Evolutionary conservation across 192 early-diverging fungal genomes (phyloP), one percentile per base, ranked within the genome.

Genomic region (Podila clonocystis): DNA sequence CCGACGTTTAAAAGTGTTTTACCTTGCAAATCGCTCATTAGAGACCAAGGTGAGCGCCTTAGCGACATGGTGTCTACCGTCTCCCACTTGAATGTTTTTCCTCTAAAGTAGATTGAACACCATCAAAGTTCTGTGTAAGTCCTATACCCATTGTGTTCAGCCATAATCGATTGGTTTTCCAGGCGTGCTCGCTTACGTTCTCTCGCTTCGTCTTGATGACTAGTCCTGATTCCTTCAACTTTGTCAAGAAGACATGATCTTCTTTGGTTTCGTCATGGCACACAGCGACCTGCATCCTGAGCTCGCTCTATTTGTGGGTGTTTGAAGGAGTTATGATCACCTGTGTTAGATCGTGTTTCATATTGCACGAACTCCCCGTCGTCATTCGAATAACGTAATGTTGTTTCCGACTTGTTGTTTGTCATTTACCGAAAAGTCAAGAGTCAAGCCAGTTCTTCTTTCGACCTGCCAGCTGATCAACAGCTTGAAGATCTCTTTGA

Each of bases 171-270:
- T 12, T 2, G 26, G 22, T n/a, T 11, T n/a, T 12, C 4, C 60
- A 62, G 9, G 19, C 11, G 19, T 8, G 15, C 48, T 22, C 7
- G 33, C 73, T 15, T 83, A 89, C 89, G 72, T 90, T 90, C 67
- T 86, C 76, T 5, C 90, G 67, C 29, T 83, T 76, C 38, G 75
- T 85, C 58, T 87, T 84, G 50, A 93, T 80, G 12, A 83, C 80
- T 33, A 94, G 63, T 3, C 85, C 79, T 12, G 90, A 87, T 13
- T 89, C 85, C 20, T 87, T 83, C 57, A 91, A 84, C 13, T 64
- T 77, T 17, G 87, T 86, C 60, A 94, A 82, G 58, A 92, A 93
- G 26, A 86, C 71, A 68, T 90, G 92, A 41, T 93, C 93, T 7
- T 75, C 73, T 22, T 79, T 82, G 0, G 91, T 87, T 33, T 86